Evolutionary conservation across 768 basidiomycete species (phyloP), one percentile per base, ranked within the genome.

Genomic region (Trametes sanguinea): DNA sequence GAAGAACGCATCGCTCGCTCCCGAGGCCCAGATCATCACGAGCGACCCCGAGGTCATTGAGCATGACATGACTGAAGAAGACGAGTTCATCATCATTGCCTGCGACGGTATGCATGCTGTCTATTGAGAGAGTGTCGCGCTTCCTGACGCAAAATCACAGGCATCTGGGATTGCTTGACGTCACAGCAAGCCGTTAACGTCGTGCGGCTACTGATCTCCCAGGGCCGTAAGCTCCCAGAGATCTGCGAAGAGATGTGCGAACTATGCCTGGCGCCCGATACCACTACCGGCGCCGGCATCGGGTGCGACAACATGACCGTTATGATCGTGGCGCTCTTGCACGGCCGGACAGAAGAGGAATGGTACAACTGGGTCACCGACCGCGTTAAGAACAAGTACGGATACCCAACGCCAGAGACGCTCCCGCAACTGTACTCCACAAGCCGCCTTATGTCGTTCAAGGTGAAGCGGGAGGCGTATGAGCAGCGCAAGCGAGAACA

Each of bases 241-340:
- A 92, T 98, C 61, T 86, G 89, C 68, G 94, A 96, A 74, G 82
- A 86, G 69, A 87, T 98, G 67, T 96, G 95, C 75, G 90, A 93
- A 61, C 88, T 90, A 67, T 98, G 97, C 71, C 82, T 98, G 50
- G 95, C 97, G 27, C 95, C 95, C 1, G 94, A 97, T 72, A 92
- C 92, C 1, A 88, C 89, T 27, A 90, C 90, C 39, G 92, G 92
- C 51, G 86, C 86, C 46, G 97, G 97, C 11, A 92, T 98, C 65
- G 97, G 97, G 17, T 98, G 96, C 73, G 97, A 99, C 78, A 98
- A 99, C 78, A 99, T 99, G 97, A 99, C 97, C 0, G 79, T 97
- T 51, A 82, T 98, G 67, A 85, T 99, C 54, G 83, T 98, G 60
- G 97, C 93, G 6, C 75, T 99, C 47, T 82, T 95, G 35, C 83